Percentiles rank a stretch among this genome's conserved stretches.
These are phyloP conservation scores for Tephrocybe rancida DNA, from an alignment of 768 basidiomycete species.

Conservation along the genomic window DNA sequence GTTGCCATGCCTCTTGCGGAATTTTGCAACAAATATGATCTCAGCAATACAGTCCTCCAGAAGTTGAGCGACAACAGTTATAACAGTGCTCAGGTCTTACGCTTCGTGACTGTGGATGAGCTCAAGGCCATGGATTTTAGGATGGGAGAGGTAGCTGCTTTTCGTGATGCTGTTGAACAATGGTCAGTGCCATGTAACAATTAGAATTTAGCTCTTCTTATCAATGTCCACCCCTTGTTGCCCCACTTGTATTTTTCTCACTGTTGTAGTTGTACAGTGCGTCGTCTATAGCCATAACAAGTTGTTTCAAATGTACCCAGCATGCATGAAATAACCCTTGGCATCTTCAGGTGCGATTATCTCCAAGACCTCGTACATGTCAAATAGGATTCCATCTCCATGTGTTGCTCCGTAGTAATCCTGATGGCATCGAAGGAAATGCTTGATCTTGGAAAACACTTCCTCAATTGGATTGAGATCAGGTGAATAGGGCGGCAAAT, in stretches of 20 bases:
- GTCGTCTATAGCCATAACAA: too few species aligned
- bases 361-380: slow-evolving; percentile 27
- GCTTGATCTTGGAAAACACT: slow-evolving; percentile 38
- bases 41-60: not conserved
- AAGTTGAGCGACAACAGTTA: not conserved
- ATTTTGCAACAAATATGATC: slow-evolving; percentile 3
- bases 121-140: slow-evolving; percentile 18
- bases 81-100: slow-evolving; percentile 10
- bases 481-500: slow-evolving; percentile 40
- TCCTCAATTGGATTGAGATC: slow-evolving; percentile 43
- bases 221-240: not conserved
- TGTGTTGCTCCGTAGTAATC: slow-evolving; percentile 2
- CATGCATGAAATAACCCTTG: slow-evolving; percentile 30
- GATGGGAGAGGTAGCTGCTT: slow-evolving; percentile 12
- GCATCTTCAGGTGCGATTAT: slow-evolving; percentile 29
- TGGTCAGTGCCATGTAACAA: not conserved
- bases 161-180: slow-evolving; percentile 11
- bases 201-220: not conserved
- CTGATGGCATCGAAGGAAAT: slow-evolving; percentile 24
- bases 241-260: not conserved
- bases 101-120: slow-evolving; percentile 9
- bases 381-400: slow-evolving; percentile 23
- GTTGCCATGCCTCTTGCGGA: not conserved
- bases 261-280: too few species aligned
- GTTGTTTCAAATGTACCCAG: slow-evolving; percentile 27